These are phyloP conservation scores for Metschnikowia borealis DNA, from an alignment of 805 yeast species.

Conservation along the genomic window DNA sequence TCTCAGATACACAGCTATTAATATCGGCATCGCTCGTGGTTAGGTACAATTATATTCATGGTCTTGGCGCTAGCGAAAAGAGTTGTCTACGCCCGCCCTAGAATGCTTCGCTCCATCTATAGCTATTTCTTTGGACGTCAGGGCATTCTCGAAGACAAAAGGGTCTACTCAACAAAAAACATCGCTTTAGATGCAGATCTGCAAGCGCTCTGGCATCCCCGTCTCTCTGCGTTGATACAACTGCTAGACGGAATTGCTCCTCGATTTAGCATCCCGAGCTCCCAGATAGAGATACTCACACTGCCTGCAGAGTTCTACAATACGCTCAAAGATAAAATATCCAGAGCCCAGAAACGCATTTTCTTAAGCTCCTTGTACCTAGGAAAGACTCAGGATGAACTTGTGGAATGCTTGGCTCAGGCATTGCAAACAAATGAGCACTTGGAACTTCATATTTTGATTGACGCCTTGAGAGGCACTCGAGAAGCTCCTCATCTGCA, in stretches of 20 bases:
- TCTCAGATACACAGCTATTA: background rate
- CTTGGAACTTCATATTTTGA: slow-evolving; percentile 65
- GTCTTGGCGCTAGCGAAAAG: slow-evolving; percentile 1
- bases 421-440: slow-evolving; percentile 59
- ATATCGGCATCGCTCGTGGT: background rate
- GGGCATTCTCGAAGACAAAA: slow-evolving; percentile 8
- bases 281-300: slow-evolving; percentile 56
- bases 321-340: slow-evolving; percentile 58
- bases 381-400: slow-evolving; percentile 77
- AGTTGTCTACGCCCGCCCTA: slow-evolving; percentile 10
- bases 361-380: slow-evolving; percentile 83
- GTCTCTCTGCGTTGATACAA: slow-evolving; percentile 38
- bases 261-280: slow-evolving; percentile 53
- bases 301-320: slow-evolving; percentile 73
- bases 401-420: slow-evolving; percentile 55
- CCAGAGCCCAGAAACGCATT: slow-evolving; percentile 57
- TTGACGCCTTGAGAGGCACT: slow-evolving; percentile 90
- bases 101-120: slow-evolving; percentile 19
- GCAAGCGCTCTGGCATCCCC: slow-evolving; percentile 38
- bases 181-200: slow-evolving; percentile 17
- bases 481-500: slow-evolving; percentile 74
- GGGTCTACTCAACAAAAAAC: slow-evolving; percentile 26
- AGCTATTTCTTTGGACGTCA: slow-evolving; percentile 17
- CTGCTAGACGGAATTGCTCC: slow-evolving; percentile 66
- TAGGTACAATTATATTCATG: background rate